These are phyloP conservation scores for Umbelopsis sp. DNA, from an alignment of 371 early-diverging fungal genomes.

Conservation along the genomic window DNA sequence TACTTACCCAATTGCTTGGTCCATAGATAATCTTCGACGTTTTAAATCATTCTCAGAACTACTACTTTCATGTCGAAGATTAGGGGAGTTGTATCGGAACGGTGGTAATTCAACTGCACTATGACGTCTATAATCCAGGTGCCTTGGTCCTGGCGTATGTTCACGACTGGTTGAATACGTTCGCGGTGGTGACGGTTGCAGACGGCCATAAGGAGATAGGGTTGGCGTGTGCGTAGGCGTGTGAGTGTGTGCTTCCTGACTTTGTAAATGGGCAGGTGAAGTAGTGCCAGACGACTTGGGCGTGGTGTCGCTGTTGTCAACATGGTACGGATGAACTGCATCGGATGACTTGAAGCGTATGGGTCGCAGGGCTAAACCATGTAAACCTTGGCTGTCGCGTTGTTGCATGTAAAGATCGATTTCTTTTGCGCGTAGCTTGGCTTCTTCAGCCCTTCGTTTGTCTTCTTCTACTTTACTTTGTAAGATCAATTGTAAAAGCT, in stretches of 20 bases:
- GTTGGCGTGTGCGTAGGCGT: not conserved
- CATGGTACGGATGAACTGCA: not conserved
- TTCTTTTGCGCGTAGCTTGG: conserved; percentile 55
- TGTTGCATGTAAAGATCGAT: conserved; percentile 41
- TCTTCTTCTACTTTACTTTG: conserved; percentile 65
- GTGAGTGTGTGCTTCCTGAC: not conserved
- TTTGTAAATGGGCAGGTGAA: not conserved
- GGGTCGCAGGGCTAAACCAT: not conserved
- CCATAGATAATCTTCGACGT: conserved; percentile 16
- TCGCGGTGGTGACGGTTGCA: not conserved
- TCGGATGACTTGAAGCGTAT: conserved; percentile 1
- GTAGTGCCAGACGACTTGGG: not conserved
- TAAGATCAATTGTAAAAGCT: conserved; percentile 56
- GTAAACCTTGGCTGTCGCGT: not conserved
- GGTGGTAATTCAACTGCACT: conserved; percentile 12
- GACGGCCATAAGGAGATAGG: conserved; percentile 1
- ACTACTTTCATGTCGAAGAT: not conserved
- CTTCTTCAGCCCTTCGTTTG: conserved; percentile 64
- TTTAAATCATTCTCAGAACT: conserved; percentile 6
- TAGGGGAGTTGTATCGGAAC: conserved; percentile 1
- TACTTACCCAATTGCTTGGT: conserved; percentile 7
- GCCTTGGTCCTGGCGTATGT: conserved; percentile 2
- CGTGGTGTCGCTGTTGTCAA: not conserved
- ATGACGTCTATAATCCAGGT: not conserved
- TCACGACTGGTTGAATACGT: conserved; percentile 2